These are phyloP conservation scores for Eutrema yunnanense DNA, from an alignment of 345 rosid genomes.

Conservation along the genomic window DNA sequence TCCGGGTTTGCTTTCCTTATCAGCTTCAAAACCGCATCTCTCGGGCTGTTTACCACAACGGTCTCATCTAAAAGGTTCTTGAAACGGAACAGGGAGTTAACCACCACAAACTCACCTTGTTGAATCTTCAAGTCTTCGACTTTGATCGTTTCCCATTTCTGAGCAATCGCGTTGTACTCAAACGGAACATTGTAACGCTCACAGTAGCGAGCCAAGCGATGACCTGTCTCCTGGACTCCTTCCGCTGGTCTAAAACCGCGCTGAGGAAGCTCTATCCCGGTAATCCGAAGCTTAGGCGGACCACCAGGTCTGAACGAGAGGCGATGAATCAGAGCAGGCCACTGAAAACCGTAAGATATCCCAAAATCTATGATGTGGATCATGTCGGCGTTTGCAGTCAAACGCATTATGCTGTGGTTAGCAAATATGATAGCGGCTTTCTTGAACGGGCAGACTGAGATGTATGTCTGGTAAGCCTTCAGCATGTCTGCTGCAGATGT, in stretches of 20 bases:
- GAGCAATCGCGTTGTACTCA: constrained; percentile 64
- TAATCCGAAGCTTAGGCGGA: constrained; percentile 74
- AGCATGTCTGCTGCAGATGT: constrained; percentile 53
- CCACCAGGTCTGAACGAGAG: constrained; percentile 53
- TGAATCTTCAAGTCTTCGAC: constrained; percentile 51
- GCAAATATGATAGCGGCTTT: constrained; percentile 54
- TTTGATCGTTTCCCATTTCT: constrained; percentile 68
- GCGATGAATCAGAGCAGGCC: constrained; percentile 64
- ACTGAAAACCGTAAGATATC: constrained; percentile 71
- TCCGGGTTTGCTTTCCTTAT: constrained; percentile 56
- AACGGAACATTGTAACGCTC: constrained; percentile 60
- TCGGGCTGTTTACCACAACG: constrained; percentile 45
- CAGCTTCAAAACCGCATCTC: constrained; percentile 48
- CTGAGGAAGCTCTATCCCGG: constrained; percentile 80
- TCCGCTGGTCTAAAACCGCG: constrained; percentile 74
- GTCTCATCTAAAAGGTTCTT: constrained; percentile 70
- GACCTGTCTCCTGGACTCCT: constrained; percentile 62
- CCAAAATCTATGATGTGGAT: constrained; percentile 85
- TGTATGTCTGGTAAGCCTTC: constrained; percentile 54
- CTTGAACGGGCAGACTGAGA: constrained; percentile 54
- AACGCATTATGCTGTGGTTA: constrained; percentile 40
- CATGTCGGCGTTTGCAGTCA: constrained; percentile 40
- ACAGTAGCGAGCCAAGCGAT: constrained; percentile 62
- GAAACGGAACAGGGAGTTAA: constrained; percentile 55
- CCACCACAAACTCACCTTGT: constrained; percentile 48